Evolutionary conservation across 176 grass and related monocot species (phyloP).

Genomic region (Triticum dicoccoides): DNA sequence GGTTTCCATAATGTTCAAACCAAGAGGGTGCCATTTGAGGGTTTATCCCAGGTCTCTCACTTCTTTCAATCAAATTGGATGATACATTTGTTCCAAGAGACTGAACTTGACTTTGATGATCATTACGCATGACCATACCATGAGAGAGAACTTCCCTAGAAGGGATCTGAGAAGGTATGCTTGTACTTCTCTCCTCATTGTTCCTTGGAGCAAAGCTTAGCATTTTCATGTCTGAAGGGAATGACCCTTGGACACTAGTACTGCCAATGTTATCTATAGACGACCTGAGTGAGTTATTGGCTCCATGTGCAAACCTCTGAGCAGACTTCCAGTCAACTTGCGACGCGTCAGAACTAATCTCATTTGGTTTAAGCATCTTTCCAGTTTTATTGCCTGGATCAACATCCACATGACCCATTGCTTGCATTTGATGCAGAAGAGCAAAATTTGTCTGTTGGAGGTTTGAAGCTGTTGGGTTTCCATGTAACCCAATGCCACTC

Average conservation of each 20-base stretch:
- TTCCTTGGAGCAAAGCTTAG: constrained; percentile 71
- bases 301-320: constrained; percentile 59
- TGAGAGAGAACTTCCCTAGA: constrained; percentile 41
- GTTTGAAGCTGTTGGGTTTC: constrained; percentile 55
- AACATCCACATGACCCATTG: constrained; percentile 56
- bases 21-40: constrained; percentile 90
- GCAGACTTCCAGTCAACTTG: constrained; percentile 61
- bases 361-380: constrained; percentile 57
- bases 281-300: constrained; percentile 35
- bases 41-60: constrained; percentile 59
- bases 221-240: constrained; percentile 70
- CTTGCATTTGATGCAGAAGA: constrained; percentile 77
- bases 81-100: constrained; percentile 34
- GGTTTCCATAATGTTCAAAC: constrained; percentile 71
- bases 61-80: constrained; percentile 51
- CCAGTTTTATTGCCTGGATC: constrained; percentile 57
- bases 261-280: constrained; percentile 48
- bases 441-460: constrained; percentile 73
- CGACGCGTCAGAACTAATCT: constrained; percentile 52
- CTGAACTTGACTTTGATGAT: constrained; percentile 50
- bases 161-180: constrained; percentile 40
- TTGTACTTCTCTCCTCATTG: constrained; percentile 50
- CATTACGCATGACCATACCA: constrained; percentile 32
- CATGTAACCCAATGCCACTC: constrained; percentile 53
- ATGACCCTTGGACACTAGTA: constrained; percentile 41